Conservation (phyloP, 108 stramenopile species). For the Conticribra weissflogii region DNA sequence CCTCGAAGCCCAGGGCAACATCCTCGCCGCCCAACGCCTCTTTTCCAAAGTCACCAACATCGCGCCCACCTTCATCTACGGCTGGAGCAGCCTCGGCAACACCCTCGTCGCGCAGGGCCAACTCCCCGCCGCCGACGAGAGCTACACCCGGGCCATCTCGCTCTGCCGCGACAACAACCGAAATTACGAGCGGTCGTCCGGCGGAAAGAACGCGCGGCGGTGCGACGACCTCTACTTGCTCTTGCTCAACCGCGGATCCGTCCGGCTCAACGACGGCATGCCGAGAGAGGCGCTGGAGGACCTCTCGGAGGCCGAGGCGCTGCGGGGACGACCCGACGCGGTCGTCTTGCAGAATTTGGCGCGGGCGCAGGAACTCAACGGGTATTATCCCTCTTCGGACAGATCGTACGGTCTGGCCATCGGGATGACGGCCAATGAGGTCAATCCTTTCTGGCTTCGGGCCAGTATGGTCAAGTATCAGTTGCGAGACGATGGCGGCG, state of each 20-base stretch:
- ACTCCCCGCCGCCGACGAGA: conserved; percentile 57
- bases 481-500: conserved; percentile 62
- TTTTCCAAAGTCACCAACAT: conserved; percentile 80
- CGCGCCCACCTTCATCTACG: conserved; percentile 79
- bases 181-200: conserved; percentile 46
- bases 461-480: conserved; percentile 82
- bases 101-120: conserved; percentile 78
- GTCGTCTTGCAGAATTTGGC: conserved; percentile 80
- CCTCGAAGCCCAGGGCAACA: conserved; percentile 75
- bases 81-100: conserved; percentile 81
- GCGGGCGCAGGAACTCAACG: conserved; percentile 80
- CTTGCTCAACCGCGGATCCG: conserved; percentile 74
- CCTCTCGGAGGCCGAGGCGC: conserved; percentile 50
- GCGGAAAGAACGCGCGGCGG: conserved; percentile 53
- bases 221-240: conserved; percentile 81
- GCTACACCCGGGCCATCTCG: conserved; percentile 73
- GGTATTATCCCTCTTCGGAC: conserved; percentile 61
- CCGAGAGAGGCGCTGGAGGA: conserved; percentile 72
- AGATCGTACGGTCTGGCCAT: conserved; percentile 73
- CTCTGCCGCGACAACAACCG: conserved; percentile 62
- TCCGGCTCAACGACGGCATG: conserved; percentile 73
- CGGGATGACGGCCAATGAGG: conserved; percentile 87
- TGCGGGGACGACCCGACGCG: conserved; percentile 78
- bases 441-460: conserved; percentile 84
- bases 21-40: conserved; percentile 79